Evolutionary conservation across 2,329 filamentous ascomycete species (phyloP).

Genomic region (Teratosphaeria gauchensis): DNA sequence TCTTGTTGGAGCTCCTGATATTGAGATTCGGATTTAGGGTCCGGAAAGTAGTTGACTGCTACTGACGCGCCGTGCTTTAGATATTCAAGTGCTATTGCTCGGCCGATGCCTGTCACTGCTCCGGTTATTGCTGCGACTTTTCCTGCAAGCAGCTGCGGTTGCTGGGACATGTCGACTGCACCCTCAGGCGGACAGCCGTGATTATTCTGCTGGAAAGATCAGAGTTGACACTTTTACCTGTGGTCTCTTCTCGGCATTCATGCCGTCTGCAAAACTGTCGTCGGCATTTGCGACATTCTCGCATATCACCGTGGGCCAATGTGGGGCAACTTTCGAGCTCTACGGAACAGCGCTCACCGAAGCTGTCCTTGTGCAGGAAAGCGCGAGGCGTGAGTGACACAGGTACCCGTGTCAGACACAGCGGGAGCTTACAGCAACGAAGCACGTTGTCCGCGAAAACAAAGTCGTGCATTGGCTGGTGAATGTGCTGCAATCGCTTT

Average conservation of each 20-base stretch:
- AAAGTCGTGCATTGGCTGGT: not conserved
- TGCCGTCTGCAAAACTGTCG: not conserved
- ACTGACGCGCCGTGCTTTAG: conserved; percentile 68
- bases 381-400: not conserved
- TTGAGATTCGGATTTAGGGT: conserved; percentile 38
- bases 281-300: not conserved
- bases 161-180: not conserved
- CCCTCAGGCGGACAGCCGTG: not conserved
- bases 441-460: not conserved
- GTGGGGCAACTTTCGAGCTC: not conserved
- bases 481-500: not conserved
- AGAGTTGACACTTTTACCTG: not conserved
- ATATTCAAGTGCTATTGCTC: conserved; percentile 74
- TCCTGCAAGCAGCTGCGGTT: conserved; percentile 46
- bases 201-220: not conserved
- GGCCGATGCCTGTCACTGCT: conserved; percentile 75
- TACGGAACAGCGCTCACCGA: not conserved
- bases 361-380: not conserved
- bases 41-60: conserved; percentile 68
- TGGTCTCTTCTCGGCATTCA: not conserved
- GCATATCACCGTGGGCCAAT: not conserved
- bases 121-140: conserved; percentile 84
- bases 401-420: too few relatives aligned
- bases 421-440: not conserved
- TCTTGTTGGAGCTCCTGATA: conserved; percentile 40